Conservation (phyloP, 805 yeast genomes). For the Lipomyces orientalis region DNA sequence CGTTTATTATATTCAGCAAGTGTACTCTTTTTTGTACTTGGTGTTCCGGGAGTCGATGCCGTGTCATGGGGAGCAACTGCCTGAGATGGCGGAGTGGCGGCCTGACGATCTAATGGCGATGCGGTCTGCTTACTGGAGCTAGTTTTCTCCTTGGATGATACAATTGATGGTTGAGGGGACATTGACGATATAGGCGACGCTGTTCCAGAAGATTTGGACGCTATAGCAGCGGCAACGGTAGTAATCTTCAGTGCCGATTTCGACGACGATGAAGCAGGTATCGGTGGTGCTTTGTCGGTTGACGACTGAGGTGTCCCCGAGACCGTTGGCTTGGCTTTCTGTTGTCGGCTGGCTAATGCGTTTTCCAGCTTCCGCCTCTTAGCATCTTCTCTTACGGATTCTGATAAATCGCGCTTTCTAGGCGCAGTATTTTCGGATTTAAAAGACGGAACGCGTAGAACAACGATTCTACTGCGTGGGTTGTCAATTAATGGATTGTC, state of each 20-base stretch:
- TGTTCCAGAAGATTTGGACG: not conserved
- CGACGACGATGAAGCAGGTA: not conserved
- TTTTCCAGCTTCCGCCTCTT: slow-evolving; percentile 3
- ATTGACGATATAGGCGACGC: not conserved
- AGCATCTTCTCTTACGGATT: slow-evolving; percentile 3
- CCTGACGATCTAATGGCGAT: not conserved
- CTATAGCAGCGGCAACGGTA: not conserved
- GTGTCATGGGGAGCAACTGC: slow-evolving; percentile 3
- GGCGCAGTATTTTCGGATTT: not conserved
- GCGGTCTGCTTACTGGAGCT: slow-evolving; percentile 5
- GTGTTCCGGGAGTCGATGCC: slow-evolving; percentile 25
- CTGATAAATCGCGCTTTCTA: not conserved
- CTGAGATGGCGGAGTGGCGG: slow-evolving; percentile 13
- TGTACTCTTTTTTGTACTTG: slow-evolving; percentile 25
- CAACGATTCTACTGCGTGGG: slow-evolving; percentile 3
- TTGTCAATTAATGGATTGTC: not conserved
- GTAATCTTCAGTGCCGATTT: not conserved
- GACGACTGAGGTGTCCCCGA: not conserved
- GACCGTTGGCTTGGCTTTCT: not conserved
- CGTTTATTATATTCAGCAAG: slow-evolving; percentile 28
- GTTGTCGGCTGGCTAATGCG: not conserved
- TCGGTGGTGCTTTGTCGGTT: not conserved
- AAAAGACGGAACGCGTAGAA: slow-evolving; percentile 16
- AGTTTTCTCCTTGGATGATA: slow-evolving; percentile 2
- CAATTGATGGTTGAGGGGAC: slow-evolving; percentile 5